These are phyloP conservation scores for Crithidia brevicula DNA, from an alignment of 208 protist species.

Conservation along the genomic window DNA sequence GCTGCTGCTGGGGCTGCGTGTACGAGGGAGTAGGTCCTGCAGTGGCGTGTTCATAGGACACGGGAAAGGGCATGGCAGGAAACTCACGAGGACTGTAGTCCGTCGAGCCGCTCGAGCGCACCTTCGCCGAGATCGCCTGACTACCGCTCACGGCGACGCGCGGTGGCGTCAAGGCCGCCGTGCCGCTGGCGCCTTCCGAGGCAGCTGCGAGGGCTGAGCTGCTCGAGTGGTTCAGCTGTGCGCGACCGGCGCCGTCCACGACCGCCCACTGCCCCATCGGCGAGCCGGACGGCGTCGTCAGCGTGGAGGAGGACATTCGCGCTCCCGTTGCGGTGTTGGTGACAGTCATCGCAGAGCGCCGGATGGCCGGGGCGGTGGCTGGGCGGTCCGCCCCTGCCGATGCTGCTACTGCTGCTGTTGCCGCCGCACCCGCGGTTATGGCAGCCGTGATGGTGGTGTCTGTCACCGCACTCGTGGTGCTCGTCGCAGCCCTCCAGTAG, in stretches of 20 bases:
- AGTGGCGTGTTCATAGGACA: too few relatives aligned
- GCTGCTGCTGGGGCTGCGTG: constrained; percentile 1
- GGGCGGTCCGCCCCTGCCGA: neutral
- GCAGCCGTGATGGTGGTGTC: neutral
- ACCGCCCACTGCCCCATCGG: constrained; percentile 12
- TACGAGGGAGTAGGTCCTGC: too few relatives aligned
- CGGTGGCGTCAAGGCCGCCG: neutral
- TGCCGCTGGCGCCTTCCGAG: neutral
- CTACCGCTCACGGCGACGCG: neutral
- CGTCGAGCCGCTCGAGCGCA: neutral
- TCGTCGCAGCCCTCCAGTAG: neutral
- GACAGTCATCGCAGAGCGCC: constrained; percentile 35
- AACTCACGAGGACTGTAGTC: constrained; percentile 11
- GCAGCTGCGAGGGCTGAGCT: neutral
- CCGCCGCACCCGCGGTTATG: neutral
- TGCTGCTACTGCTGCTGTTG: neutral
- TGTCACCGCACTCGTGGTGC: neutral
- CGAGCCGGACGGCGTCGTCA: constrained; percentile 20
- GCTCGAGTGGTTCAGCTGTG: neutral
- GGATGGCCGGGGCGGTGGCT: constrained; percentile 6
- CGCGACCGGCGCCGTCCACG: neutral
- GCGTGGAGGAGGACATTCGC: constrained; percentile 19
- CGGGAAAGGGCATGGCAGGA: constrained; percentile 6
- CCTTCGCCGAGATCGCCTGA: neutral
- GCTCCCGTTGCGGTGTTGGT: constrained; percentile 43